Percentiles rank a stretch among this genome's conserved stretches.
These are phyloP conservation scores for Colletotrichum tamarilloi DNA, from an alignment of 2,329 filamentous ascomycete species.

Conservation along the genomic window DNA sequence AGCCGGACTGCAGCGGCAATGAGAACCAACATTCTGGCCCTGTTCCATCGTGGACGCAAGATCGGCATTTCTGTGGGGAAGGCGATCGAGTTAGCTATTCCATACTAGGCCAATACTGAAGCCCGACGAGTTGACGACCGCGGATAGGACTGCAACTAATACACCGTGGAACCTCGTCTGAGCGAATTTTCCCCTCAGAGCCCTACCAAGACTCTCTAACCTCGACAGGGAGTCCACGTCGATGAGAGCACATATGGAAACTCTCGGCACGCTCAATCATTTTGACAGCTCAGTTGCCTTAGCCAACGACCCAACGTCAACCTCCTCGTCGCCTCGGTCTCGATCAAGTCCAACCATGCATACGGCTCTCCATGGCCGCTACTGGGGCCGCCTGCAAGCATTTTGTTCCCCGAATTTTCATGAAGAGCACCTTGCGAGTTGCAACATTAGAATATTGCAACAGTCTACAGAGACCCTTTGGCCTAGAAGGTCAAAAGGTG, in stretches of 20 bases:
- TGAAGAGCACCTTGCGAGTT: not conserved
- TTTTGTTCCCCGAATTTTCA: not conserved
- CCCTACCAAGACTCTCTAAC: not conserved
- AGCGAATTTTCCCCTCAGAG: not conserved
- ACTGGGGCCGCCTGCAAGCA: not conserved
- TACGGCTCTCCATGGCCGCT: not conserved
- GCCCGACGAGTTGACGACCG: not conserved
- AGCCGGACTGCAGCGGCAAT: not conserved
- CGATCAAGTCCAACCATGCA: not conserved
- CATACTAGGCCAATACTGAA: too few species aligned
- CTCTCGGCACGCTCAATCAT: not conserved
- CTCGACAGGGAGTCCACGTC: constrained; percentile 12
- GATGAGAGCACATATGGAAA: not conserved
- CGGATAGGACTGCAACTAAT: not conserved
- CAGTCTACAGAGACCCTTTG: not conserved
- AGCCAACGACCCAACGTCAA: not conserved
- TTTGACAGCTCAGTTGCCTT: constrained; percentile 3
- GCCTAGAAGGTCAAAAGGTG: not conserved
- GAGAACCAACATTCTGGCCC: not conserved
- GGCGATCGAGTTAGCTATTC: not conserved
- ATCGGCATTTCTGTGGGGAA: not conserved
- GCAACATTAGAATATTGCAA: too few species aligned
- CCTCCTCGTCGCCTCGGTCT: not conserved
- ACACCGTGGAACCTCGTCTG: not conserved
- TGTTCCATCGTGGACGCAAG: not conserved